Evolutionary conservation across 331 rosid genomes (phyloP).

Genomic region (Arachis monticola): DNA sequence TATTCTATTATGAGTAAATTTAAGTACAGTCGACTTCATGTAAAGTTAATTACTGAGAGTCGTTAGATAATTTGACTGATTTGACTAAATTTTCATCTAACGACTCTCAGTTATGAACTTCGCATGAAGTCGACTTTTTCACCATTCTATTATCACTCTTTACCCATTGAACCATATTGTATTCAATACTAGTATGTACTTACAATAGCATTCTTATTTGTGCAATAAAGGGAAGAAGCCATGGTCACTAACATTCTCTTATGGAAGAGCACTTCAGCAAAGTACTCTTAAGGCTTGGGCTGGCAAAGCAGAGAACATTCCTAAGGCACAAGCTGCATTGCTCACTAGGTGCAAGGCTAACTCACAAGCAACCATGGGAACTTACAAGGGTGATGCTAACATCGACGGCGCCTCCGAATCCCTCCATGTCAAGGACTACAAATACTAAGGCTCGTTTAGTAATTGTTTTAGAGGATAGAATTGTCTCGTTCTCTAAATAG

Average conservation of each 20-base stretch:
- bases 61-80: too few species aligned
- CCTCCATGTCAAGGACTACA: constrained; percentile 61
- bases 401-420: constrained; percentile 60
- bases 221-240: constrained; percentile 55
- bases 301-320: constrained; percentile 64
- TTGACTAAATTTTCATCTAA: too few species aligned
- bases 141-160: too few species aligned
- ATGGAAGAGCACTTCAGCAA: constrained; percentile 77
- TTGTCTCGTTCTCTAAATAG: too few species aligned
- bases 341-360: constrained; percentile 73
- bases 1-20: too few species aligned
- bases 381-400: constrained; percentile 60
- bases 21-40: too few species aligned
- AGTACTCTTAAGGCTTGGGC: constrained; percentile 81
- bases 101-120: too few species aligned
- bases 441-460: constrained; percentile 43
- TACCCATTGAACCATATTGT: too few species aligned
- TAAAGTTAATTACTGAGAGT: too few species aligned
- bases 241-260: constrained; percentile 78
- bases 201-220: too few species aligned
- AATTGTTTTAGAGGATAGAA: constrained; percentile 7
- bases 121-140: too few species aligned
- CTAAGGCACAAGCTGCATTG: constrained; percentile 63
- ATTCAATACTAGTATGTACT: too few species aligned
- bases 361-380: constrained; percentile 72